phyloP scores from a whole-genome alignment of 1,284 basidiomycete genomes.

The Polyporus tsugae region DNA sequence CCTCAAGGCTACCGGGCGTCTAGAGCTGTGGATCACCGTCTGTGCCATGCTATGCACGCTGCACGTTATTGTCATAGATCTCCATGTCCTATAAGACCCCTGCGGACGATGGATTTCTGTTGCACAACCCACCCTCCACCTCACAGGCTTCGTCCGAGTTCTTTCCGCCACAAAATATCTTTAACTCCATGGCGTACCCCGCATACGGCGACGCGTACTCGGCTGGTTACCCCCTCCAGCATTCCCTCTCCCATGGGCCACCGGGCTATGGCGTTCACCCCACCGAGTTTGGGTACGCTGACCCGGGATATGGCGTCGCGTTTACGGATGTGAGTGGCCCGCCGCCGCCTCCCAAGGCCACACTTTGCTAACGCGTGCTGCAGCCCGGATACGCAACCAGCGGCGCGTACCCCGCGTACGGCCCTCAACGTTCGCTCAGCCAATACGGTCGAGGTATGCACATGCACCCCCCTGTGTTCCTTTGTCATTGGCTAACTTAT shows the following conservation, averaged over 20 bases:
- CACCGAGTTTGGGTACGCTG: slow-evolving; percentile 35
- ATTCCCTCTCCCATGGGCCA: slow-evolving; percentile 40
- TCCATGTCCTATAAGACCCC: slow-evolving; percentile 9
- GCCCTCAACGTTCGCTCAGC: slow-evolving; percentile 38
- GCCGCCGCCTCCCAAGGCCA: background rate
- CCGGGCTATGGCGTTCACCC: slow-evolving; percentile 36
- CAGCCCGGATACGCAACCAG: slow-evolving; percentile 35
- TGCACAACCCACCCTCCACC: background rate
- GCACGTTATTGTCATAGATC: slow-evolving; percentile 3
- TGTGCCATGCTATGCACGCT: slow-evolving; percentile 7
- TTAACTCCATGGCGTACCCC: slow-evolving; percentile 46
- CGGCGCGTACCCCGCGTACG: slow-evolving; percentile 35
- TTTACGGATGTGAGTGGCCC: slow-evolving; percentile 39
- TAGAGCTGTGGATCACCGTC: slow-evolving; percentile 13
- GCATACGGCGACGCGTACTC: slow-evolving; percentile 37
- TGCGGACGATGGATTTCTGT: background rate
- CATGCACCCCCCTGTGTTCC: slow-evolving; percentile 42
- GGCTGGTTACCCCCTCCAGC: slow-evolving; percentile 41
- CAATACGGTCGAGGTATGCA: slow-evolving; percentile 36
- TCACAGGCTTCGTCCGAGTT: background rate
- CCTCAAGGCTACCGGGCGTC: slow-evolving; percentile 16
- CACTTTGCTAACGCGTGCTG: background rate
- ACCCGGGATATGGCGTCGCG: slow-evolving; percentile 35
- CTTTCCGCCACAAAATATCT: background rate
- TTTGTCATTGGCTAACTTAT: slow-evolving; percentile 7